Base-by-base conservation (phyloP, 2,329 filamentous ascomycete genomes). In the Stemphylium vesicarium region DNA sequence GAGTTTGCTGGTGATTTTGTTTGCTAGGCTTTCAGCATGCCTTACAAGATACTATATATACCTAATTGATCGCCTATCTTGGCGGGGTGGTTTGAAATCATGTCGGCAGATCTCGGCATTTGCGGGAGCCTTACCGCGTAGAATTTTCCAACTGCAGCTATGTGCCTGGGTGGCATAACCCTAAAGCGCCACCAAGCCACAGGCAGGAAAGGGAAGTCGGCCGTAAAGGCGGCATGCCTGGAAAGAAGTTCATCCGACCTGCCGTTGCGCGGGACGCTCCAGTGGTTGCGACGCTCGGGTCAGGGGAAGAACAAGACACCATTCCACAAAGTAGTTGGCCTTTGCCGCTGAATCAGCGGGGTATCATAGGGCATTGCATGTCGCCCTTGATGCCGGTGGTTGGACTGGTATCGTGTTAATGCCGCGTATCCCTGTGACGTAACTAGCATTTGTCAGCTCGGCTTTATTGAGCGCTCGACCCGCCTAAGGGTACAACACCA, bases 51-150 rank as follows among this genome's bases (percentile, higher is more conserved):
- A 24, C 16, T 11, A 36, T 39, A 57, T 63, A 59, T 56, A 61
- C 16, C 33, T 9, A 24, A 10, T 22, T 18, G 22, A 22, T 24
- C 31, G 45, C 20, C n/a, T 43, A 42, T 15, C 45, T 44, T n/a
- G 13, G 45, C n/a, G 15, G 18, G 38, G 44, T 57, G 36, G 35
- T 58, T 57, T 46, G 16, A 50, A 62, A 61, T 54, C 49, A 11
- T 11, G 10, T 44, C 62, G 60, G 57, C 36, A 38, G 51, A 62
- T 40, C 40, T 62, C 60, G 62, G 62, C 58, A 44, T 32, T 10
- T 32, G 51, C 22, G 22, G 35, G 44, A 26, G 16, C 3, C 29
- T 32, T 13, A 39, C 8, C 8, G 11, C 33, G 16, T 33, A 37
- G 56, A 64, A 59, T 33, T 56, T 56, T 60, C 55, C 31, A 42